Base-by-base conservation (phyloP, 2,329 filamentous ascomycete genomes). In the Claviceps fusiformis region DNA sequence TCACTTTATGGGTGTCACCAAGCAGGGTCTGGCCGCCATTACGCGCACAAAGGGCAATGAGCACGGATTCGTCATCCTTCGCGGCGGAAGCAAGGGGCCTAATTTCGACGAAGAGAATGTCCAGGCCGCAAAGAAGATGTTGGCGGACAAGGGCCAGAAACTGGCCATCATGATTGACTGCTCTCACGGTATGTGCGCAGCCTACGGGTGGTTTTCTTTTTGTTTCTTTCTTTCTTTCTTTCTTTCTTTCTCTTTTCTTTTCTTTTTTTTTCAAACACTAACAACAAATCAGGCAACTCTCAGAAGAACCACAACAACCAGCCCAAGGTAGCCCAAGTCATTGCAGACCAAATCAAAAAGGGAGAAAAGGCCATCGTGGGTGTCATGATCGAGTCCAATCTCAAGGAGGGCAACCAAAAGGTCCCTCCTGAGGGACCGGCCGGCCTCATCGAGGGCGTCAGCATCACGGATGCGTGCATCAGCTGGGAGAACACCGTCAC, bases 311-410 rank as follows among this genome's bases (percentile, higher is more conserved):
- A 97, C 77, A 85, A 87, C 65, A 98, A 98, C 74, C 92, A 98
- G 75, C 93, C 93, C 64, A 86, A 92, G 73, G 92, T 58, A 6
- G 57, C 57, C 17, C 33, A 86, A 69, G 79, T 78, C 53, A 76
- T 98, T 58, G 86, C 80, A 37, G 88, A 95, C 54, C 92, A 98
- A 75, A 78, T 98, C 60, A 83, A 86, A 53, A 84, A 86, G 60
- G 92, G 92, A 57, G 89, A 98, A 75, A 85, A 82, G 57, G 85
- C 82, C 60, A 95, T 98, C 64, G 81, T 97, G 61, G 93, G 91
- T 68, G 89, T 97, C 67, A 98, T 98, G 92, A 95, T 98, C 64
- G 92, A 98, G 77, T 95, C 89, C 67, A 92, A 97, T 74, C 92
- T 97, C 77, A 83, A 92, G 71, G 93, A 95, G 74, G 80, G 82